These are phyloP conservation scores for Fraxinus platypoda DNA, from an alignment of 305 asterid species.

Conservation along the genomic window DNA sequence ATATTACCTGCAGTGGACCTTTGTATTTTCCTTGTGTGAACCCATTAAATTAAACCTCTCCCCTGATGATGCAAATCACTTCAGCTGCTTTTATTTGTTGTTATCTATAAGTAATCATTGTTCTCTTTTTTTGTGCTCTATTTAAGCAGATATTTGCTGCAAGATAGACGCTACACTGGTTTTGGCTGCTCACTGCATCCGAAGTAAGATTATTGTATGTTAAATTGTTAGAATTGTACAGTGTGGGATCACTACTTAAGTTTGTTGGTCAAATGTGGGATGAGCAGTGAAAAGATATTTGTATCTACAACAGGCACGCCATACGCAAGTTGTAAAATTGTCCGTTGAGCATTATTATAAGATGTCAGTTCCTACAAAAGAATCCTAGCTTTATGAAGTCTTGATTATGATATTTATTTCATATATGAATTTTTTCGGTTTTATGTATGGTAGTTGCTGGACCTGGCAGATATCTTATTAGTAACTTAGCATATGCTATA, in stretches of 20 bases:
- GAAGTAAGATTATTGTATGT: background rate
- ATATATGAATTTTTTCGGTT: background rate
- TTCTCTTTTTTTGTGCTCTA: slow-evolving; percentile 10
- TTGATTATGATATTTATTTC: background rate
- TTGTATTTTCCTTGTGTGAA: background rate
- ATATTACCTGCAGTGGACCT: background rate
- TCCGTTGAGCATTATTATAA: slow-evolving; percentile 9
- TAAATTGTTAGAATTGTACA: slow-evolving; percentile 7
- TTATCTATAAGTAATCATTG: background rate
- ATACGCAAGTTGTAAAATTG: background rate
- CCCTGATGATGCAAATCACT: slow-evolving; percentile 2
- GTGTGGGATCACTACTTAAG: background rate
- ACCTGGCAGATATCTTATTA: background rate
- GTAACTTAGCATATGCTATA: background rate
- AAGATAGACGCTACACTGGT: slow-evolving; percentile 18
- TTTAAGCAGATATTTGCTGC: slow-evolving; percentile 28
- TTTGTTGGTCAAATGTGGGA: background rate
- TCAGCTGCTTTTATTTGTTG: background rate
- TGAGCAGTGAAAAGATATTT: background rate
- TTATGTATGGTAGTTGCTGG: background rate
- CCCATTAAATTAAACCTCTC: background rate
- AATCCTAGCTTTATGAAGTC: slow-evolving; percentile 8
- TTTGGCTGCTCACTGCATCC: background rate
- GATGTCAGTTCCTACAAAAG: slow-evolving; percentile 10
- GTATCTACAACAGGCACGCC: background rate